These are phyloP conservation scores for Calonectria hawksworthii DNA, from an alignment of 2,329 filamentous ascomycete species.

Conservation along the genomic window DNA sequence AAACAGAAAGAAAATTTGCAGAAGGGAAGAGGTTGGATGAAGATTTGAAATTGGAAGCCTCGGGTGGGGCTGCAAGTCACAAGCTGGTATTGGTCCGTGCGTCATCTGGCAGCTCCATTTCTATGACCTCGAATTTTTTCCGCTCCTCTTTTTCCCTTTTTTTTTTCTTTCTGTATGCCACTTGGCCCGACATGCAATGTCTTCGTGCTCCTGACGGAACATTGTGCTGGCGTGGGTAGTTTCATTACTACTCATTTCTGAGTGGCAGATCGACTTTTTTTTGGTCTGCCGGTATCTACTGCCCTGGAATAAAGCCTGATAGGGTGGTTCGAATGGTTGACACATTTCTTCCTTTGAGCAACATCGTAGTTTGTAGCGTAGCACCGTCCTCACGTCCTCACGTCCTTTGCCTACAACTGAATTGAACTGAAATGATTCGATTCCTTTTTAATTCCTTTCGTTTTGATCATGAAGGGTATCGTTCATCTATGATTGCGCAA, in stretches of 20 bases:
- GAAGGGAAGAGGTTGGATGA: slow-evolving; percentile 16
- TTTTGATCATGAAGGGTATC: slow-evolving; percentile 42
- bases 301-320: slow-evolving; percentile 84
- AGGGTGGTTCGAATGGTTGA: slow-evolving; percentile 88
- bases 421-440: background rate
- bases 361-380: background rate
- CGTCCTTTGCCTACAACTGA: background rate
- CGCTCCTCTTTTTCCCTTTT: slow-evolving; percentile 31
- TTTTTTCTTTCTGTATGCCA: slow-evolving; percentile 42
- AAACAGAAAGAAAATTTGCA: slow-evolving; percentile 20
- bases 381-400: background rate
- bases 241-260: slow-evolving; percentile 63
- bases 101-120: slow-evolving; percentile 22
- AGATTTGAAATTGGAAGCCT: slow-evolving; percentile 37
- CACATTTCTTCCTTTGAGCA: slow-evolving; percentile 63
- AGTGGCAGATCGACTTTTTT: slow-evolving; percentile 72
- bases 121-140: slow-evolving; percentile 39
- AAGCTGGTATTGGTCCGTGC: slow-evolving; percentile 42
- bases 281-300: slow-evolving; percentile 85
- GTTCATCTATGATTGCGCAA: slow-evolving; percentile 47
- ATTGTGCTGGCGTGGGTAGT: slow-evolving; percentile 61
- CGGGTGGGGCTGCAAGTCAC: slow-evolving; percentile 40
- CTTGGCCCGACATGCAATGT: slow-evolving; percentile 50
- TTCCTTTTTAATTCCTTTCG: slow-evolving; percentile 1
- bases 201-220: slow-evolving; percentile 44